Evolutionary conservation across 768 basidiomycete species (phyloP).

Genomic region (Lactifluus volemus): DNA sequence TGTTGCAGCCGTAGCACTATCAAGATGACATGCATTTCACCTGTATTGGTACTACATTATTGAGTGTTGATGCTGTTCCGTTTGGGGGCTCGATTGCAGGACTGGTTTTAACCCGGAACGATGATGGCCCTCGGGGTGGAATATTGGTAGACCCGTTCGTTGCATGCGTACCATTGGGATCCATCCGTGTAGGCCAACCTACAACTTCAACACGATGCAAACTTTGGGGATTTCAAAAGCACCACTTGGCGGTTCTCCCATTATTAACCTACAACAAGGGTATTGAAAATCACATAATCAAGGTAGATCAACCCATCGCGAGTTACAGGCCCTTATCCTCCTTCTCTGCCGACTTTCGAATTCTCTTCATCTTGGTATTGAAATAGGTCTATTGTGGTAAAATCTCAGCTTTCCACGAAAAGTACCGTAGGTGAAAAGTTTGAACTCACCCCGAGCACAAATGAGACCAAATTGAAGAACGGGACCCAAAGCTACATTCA

Average conservation of each 20-base stretch:
- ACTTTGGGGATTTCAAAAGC: neutral
- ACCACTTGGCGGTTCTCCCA: neutral
- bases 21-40: neutral
- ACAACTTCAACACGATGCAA: too few species aligned
- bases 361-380: slow-evolving; percentile 65
- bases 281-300: neutral
- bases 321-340: slow-evolving; percentile 23
- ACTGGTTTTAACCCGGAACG: neutral
- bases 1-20: slow-evolving; percentile 21
- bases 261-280: neutral
- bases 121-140: neutral
- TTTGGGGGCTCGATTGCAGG: too few species aligned
- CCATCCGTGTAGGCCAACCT: neutral
- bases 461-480: slow-evolving; percentile 75
- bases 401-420: neutral
- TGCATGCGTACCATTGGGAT: too few species aligned
- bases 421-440: neutral
- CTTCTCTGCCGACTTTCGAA: slow-evolving; percentile 37
- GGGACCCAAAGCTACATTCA: slow-evolving; percentile 66
- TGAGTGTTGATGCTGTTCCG: too few species aligned
- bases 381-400: slow-evolving; percentile 44
- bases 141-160: neutral
- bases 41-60: neutral
- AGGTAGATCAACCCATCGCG: neutral
- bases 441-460: slow-evolving; percentile 60